phyloP scores from a whole-genome alignment of 352 stramenopile species.

The Halophytophthora polymorphica region DNA sequence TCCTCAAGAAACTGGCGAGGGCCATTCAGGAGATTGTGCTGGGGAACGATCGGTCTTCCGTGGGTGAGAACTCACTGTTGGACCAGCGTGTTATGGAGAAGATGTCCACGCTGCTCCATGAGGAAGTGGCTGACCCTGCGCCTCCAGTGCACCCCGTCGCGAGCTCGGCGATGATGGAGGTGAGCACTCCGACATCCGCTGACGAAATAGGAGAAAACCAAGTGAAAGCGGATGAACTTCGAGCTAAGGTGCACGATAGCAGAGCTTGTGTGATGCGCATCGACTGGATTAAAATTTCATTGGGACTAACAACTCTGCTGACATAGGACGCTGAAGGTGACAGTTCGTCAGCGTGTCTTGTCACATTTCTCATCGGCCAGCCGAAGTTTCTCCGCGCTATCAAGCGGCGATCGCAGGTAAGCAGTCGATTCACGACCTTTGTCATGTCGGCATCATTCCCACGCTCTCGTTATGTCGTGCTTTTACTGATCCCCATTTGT shows the following conservation, averaged over 20 bases:
- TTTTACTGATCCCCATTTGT: no score
- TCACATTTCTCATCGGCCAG: slow-evolving; percentile 16
- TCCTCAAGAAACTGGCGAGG: slow-evolving; percentile 45
- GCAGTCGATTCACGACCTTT: neutral
- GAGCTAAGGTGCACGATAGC: neutral
- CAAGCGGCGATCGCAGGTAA: slow-evolving; percentile 70
- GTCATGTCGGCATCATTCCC: no score
- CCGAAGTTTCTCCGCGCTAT: slow-evolving; percentile 39
- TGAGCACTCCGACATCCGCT: no score
- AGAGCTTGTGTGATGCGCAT: slow-evolving; percentile 4
- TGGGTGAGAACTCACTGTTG: slow-evolving; percentile 34
- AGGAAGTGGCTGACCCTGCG: slow-evolving; percentile 21
- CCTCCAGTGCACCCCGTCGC: neutral
- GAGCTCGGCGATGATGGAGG: neutral
- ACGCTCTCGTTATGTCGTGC: slow-evolving; percentile 4
- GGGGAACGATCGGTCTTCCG: slow-evolving; percentile 20
- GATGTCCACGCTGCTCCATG: slow-evolving; percentile 35
- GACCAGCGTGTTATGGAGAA: slow-evolving; percentile 57
- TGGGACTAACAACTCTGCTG: slow-evolving; percentile 1
- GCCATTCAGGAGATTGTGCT: slow-evolving; percentile 58
- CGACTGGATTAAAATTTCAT: neutral
- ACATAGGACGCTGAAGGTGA: slow-evolving; percentile 7
- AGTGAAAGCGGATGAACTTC: no score
- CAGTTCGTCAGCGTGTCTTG: slow-evolving; percentile 9
- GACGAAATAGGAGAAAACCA: slow-evolving; percentile 5